Evolutionary conservation across 148 eudicot genomes (phyloP), one percentile per base, ranked within the genome.

Genomic region (Rhododendron vialii): DNA sequence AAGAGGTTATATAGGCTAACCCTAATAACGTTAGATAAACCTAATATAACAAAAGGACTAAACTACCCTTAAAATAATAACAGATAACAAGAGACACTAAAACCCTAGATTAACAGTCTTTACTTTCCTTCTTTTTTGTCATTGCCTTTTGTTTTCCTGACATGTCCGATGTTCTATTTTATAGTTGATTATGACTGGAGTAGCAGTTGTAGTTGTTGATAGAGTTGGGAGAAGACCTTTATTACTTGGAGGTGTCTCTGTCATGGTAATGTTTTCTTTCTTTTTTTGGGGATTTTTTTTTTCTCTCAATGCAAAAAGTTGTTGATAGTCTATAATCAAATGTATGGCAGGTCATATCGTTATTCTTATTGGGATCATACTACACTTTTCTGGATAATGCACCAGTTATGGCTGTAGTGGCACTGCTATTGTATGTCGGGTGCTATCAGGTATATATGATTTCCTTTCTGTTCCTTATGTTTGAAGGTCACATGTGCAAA

Each of bases 141-240:
- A 14, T 17, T 28, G 36, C 81, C 35, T 81, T 55, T 8, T 57
- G 14, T 30, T 30, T 41, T 41, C 38, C 36, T 74, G 8, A 55
- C 13, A 43, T 67, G 55, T 55, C n/a, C 57, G 17, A 69, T 67
- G 69, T 47, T 10, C 43, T 71, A 33, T 71, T 71, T 88, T 90
- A 86, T 90, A 96, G 99, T 90, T 97, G 80, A 86, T 97, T 82
- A 91, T 94, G 94, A 97, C 99, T 84, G 99, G 98, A 85, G 85
- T 88, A 67, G 98, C 99, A 69, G 98, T 97, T 45, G 80, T 88
- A 78, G 90, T 91, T 84, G 95, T 97, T 87, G 99, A 97, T 90
- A 95, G 89, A 88, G 92, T 97, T 87, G 99, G 99, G 59, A 95
- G 99, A 92, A 92, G 99, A 88, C 99, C 99, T 85, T 89, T 97